These are phyloP conservation scores for Phialophora tarda DNA, from an alignment of 2,329 filamentous ascomycete species.

Conservation along the genomic window DNA sequence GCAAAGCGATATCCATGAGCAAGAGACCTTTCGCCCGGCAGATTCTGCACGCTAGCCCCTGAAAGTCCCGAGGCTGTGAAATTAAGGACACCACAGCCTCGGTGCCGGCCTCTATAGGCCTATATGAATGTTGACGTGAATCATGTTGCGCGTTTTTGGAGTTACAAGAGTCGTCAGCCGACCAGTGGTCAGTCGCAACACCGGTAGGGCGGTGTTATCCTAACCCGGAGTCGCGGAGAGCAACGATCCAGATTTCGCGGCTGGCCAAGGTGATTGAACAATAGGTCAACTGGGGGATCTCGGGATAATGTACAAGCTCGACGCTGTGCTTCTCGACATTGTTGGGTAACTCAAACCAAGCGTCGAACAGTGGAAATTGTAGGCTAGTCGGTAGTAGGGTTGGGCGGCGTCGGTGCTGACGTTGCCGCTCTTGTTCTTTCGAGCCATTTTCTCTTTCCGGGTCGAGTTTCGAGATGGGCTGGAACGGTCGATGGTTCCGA, in stretches of 20 bases:
- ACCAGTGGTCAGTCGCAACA: neutral
- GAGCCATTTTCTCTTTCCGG: conserved; percentile 78
- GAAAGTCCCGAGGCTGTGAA: neutral
- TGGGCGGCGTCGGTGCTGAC: conserved; percentile 30
- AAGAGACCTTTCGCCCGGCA: neutral
- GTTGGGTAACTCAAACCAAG: conserved; percentile 1
- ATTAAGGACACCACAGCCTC: neutral
- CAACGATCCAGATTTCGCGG: neutral
- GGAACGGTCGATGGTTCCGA: conserved; percentile 75
- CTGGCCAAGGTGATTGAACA: neutral
- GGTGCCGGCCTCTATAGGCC: neutral
- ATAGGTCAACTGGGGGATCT: neutral
- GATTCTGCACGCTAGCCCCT: neutral
- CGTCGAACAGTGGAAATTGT: neutral
- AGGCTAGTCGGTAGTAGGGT: conserved; percentile 25
- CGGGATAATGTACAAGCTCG: conserved; percentile 26
- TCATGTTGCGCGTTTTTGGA: neutral
- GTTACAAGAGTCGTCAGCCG: neutral
- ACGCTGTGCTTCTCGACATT: conserved; percentile 23
- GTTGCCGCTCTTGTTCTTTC: conserved; percentile 56
- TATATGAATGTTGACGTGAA: neutral
- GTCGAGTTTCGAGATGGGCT: conserved; percentile 85
- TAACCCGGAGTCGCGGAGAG: neutral
- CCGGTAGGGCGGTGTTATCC: neutral
- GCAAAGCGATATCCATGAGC: neutral